Base-by-base conservation (phyloP, 2,329 filamentous ascomycete species). In the Decorospora gaudefroyi region DNA sequence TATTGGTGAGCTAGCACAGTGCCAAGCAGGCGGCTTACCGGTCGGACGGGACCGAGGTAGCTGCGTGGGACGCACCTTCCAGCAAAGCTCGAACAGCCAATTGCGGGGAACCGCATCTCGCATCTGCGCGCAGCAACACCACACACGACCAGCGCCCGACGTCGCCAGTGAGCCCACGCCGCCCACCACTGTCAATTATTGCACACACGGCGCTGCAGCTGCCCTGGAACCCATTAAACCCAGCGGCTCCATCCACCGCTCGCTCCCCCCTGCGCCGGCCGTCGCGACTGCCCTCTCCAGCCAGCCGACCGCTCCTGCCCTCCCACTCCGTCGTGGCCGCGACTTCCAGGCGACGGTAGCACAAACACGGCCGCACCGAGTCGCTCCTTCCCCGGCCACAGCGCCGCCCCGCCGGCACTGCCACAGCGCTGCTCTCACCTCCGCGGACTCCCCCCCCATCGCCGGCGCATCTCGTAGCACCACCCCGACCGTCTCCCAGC, bases 61-160 rank as follows among this genome's bases (percentile, higher is more conserved):
- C 15, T 34, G 51, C 30, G 39, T 30, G 44, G 39, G 26, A 30
- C 19, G 43, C 42, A 33, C 36, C 45, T 47, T 45, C 34, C 44
- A 55, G 52, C 55, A 55, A 54, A 55, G 35, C 46, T 52, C 45
- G 33, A 36, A 42, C 58, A 48, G 49, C 53, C 57, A 61, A 59
- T 62, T 64, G 59, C 59, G 61, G 58, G 59, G 58, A 51, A 58
- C 30, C 48, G 55, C 51, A 55, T 47, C n/a, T 43, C 43, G 43
- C 43, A 46, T 36, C 27, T 56, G 47, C 50, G 59, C 54, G 56
- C 56, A 58, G 37, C 41, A 38, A 37, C 39, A 38, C 39, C 42
- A 40, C 50, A 46, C 51, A 57, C 55, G 46, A 49, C 46, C 50
- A 40, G 33, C 46, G 39, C 42, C 28, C 40, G 29, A 36, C 39